A percentile compares a stretch with the other conserved stretches of the same genome.
These are phyloP conservation scores for Calophaca sinica DNA, from an alignment of 306 rosid species.

Conservation along the genomic window DNA sequence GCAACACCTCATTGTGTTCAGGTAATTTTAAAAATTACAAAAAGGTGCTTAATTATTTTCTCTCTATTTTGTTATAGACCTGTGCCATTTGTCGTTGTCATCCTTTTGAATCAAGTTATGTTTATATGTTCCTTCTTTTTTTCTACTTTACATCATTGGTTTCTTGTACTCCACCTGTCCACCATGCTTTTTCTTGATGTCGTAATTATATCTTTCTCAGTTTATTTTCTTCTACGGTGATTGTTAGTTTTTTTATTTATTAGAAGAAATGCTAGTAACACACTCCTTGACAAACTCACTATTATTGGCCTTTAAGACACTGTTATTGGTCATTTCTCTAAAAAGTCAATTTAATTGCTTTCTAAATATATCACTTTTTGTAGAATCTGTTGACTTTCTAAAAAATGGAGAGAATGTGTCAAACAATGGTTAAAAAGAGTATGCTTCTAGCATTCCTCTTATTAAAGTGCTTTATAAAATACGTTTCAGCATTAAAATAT, in stretches of 20 bases:
- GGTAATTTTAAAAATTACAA: conserved; percentile 55
- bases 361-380: neutral
- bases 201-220: conserved; percentile 6
- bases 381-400: neutral
- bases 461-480: conserved; percentile 38
- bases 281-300: neutral
- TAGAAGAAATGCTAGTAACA: neutral
- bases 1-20: conserved; percentile 98
- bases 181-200: conserved; percentile 28
- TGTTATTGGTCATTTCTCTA: neutral
- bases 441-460: neutral
- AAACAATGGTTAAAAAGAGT: neutral
- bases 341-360: neutral
- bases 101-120: conserved; percentile 15
- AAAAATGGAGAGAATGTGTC: neutral
- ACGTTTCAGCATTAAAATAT: conserved; percentile 17
- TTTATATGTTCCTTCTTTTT: neutral
- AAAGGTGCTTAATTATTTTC: neutral
- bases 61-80: neutral
- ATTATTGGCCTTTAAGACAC: neutral
- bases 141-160: neutral
- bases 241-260: conserved; percentile 17
- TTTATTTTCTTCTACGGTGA: neutral
- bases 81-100: conserved; percentile 8
- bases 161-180: conserved; percentile 8